These are phyloP conservation scores for Ulota crispa DNA, from an alignment of 225 moss, liverwort and hornwort species.

Conservation along the genomic window DNA sequence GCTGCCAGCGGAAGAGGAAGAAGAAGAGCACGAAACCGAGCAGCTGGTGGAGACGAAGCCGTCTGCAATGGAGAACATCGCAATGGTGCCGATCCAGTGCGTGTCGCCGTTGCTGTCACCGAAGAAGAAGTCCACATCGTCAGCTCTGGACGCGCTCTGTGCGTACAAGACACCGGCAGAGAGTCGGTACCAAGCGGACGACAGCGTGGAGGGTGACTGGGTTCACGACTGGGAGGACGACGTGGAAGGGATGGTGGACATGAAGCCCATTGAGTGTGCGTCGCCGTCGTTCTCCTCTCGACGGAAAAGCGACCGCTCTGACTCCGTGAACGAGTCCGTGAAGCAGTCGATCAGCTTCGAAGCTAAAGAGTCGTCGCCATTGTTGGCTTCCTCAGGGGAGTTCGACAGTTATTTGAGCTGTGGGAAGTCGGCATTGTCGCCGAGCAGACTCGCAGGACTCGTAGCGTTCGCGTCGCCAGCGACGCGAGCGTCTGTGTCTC, in stretches of 20 bases:
- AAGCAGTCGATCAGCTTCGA: constrained; percentile 44
- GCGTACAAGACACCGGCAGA: constrained; percentile 15
- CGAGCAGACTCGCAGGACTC: neutral
- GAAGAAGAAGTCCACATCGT: constrained; percentile 29
- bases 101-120: constrained; percentile 46
- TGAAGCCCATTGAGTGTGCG: constrained; percentile 55
- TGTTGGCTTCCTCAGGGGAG: constrained; percentile 30
- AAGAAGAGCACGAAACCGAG: neutral
- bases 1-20: neutral
- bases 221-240: constrained; percentile 40
- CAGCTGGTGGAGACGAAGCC: constrained; percentile 17
- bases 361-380: constrained; percentile 4
- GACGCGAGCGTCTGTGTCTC: constrained; percentile 12
- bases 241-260: constrained; percentile 33
- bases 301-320: constrained; percentile 29
- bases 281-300: constrained; percentile 52
- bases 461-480: constrained; percentile 5
- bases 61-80: constrained; percentile 36
- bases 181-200: constrained; percentile 25
- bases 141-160: constrained; percentile 34
- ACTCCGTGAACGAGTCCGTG: constrained; percentile 16
- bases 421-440: constrained; percentile 27
- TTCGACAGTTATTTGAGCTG: constrained; percentile 21
- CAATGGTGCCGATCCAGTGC: constrained; percentile 53
- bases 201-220: constrained; percentile 41